Base-by-base conservation (phyloP, 176 grass and related monocot species). In the Panicum miliaceum region DNA sequence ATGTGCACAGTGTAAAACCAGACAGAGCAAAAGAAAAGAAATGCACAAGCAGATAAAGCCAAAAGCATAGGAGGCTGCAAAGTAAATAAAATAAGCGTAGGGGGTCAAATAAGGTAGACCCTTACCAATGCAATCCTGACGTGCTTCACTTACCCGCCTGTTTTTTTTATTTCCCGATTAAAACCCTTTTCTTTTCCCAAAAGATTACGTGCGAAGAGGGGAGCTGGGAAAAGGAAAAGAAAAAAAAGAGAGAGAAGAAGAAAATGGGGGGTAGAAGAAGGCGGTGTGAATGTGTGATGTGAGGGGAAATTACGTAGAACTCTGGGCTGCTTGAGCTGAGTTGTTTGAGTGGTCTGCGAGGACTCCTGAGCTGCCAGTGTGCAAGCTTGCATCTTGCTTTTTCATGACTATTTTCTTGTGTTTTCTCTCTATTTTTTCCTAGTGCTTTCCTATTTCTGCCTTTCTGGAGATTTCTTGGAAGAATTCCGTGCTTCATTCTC, bases 91-190 rank as follows among this genome's bases (percentile, higher is more conserved):
- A 87, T 76, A 76, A 83, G 23, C 40, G 19, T 38, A 53, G 27
- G 76, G 81, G 81, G 75, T 87, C 84, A 87, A 90, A 87, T 90
- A 79, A 69, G 54, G 75, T 80, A 84, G 68, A 90, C 76, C 68
- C 78, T 83, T 83, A 68, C 82, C 71, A 89, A 91, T 90, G 88
- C 88, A 85, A 84, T 84, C 87, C 89, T 89, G 88, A 82, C 90
- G 85, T 82, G 90, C 90, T 75, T 84, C 81, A 88, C 68, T 89
- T 81, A 81, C 72, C 84, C 81, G 85, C 87, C 81, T 83, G 53
- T 86, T 64, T 84, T 78, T 52, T 79, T 75, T 75, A 76, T 80
- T 85, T 88, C 84, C 66, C 14, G 66, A 68, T 68, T 86, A 82
- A 92, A 82, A 50, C 73, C 81, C 40, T 72, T 84, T 80, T 78